Conservation (phyloP, 805 yeast species). For the Zygotorulaspora florentina region DNA sequence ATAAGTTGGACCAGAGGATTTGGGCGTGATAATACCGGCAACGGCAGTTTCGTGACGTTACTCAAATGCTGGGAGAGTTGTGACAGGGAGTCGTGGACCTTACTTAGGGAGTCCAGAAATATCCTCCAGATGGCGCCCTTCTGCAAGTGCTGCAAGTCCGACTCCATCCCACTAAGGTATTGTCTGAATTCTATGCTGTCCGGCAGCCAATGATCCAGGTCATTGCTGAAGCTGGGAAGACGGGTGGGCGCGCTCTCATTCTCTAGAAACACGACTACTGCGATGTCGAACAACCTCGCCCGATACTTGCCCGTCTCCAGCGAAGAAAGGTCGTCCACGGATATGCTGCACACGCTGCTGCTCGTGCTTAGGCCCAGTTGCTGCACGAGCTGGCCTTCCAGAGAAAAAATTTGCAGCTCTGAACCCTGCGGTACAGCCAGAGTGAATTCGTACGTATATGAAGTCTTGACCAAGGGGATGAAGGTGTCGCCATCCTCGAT, state of each 20-base stretch:
- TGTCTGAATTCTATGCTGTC: constrained; percentile 8
- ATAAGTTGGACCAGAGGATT: constrained; percentile 6
- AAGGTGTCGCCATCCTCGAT: constrained; percentile 3
- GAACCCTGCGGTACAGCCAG: background rate
- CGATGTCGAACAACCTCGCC: background rate
- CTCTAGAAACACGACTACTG: background rate
- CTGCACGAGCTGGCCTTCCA: background rate
- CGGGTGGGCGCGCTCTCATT: background rate
- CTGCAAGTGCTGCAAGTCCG: constrained; percentile 2
- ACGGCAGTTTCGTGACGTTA: background rate
- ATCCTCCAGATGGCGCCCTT: constrained; percentile 4
- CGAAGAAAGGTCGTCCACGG: background rate
- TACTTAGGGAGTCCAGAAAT: constrained; percentile 2
- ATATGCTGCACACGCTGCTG: background rate
- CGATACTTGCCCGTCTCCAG: background rate
- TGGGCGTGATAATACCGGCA: background rate
- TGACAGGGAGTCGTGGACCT: constrained; percentile 3
- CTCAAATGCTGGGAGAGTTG: background rate
- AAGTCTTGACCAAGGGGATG: background rate
- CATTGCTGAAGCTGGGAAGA: background rate
- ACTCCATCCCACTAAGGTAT: constrained; percentile 1
- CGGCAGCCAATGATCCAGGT: constrained; percentile 7
- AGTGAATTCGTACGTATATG: background rate
- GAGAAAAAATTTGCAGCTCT: background rate
- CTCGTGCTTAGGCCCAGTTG: background rate